Evolutionary conservation across 805 yeast species (phyloP).

Genomic region (Tetrapisispora phaffii): DNA sequence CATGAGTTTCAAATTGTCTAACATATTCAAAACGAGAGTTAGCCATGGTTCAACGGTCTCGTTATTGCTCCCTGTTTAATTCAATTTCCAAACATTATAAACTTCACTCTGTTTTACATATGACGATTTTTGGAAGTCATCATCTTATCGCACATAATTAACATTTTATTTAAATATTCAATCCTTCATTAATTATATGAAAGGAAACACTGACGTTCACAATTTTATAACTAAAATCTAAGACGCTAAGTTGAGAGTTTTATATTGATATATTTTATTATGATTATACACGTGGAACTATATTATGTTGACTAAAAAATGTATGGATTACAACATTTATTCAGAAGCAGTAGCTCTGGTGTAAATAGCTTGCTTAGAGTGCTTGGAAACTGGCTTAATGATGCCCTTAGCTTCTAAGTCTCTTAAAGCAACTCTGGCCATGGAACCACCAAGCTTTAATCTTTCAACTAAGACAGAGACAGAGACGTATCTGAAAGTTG

Average conservation of each 20-base stretch:
- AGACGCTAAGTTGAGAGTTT: neutral
- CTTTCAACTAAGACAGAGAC: slow-evolving; percentile 98
- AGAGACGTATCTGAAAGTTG: slow-evolving; percentile 96
- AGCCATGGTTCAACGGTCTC: slow-evolving; percentile 42
- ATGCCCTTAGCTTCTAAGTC: slow-evolving; percentile 93
- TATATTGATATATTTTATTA: slow-evolving; percentile 1
- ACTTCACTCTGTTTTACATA: neutral
- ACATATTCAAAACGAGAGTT: slow-evolving; percentile 85
- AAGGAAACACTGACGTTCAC: too few species aligned
- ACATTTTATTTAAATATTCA: too few species aligned
- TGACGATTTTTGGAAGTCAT: neutral
- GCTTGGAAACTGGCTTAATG: slow-evolving; percentile 87
- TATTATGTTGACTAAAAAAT: neutral
- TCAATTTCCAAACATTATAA: neutral
- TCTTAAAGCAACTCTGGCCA: slow-evolving; percentile 96
- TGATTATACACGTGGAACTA: slow-evolving; percentile 5
- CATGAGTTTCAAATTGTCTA: slow-evolving; percentile 65
- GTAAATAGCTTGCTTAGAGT: slow-evolving; percentile 96
- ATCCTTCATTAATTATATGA: too few species aligned
- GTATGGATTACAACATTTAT: slow-evolving; percentile 26
- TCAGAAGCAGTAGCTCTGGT: slow-evolving; percentile 65
- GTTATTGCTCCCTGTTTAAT: neutral
- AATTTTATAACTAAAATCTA: neutral
- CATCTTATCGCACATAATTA: neutral
- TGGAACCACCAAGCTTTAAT: slow-evolving; percentile 97